Evolutionary conservation across 1,284 basidiomycete species (phyloP), one percentile per base, ranked within the genome.

Genomic region (Porogramme epimiltina): DNA sequence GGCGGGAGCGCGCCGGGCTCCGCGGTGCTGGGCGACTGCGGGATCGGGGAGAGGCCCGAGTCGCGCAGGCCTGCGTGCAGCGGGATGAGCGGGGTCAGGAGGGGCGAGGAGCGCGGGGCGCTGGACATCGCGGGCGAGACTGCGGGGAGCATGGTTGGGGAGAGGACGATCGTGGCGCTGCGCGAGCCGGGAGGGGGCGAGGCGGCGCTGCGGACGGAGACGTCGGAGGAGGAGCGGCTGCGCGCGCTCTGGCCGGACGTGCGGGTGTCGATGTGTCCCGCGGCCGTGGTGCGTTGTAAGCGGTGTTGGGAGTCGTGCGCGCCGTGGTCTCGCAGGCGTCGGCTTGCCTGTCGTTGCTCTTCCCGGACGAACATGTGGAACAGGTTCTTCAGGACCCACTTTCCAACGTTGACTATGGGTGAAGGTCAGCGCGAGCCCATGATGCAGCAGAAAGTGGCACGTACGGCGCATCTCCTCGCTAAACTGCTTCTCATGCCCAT

Each of bases 401-500:
- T 91, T 2, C 88, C 90, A 40, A 91, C 73, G 66, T 91, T 92
- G 56, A 92, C 89, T 92, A 61, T 16, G 26, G 31, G n/a, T 16
- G 3, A 50, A 37, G 3, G 26, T 45, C 16, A 41, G 25, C 22
- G 3, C 19, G 4, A 16, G 10, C 8, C 13, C 15, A 10, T 16
- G 6, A 15, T 10, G 1, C 15, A 2, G 18, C 3, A 25, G 3
- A 34, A 2, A n/a, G 6, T 3, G 4, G 13, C 28, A 83, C 89
- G 66, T 60, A 95, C 93, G 66, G 69, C 91, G 81, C 13, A 85
- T 78, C 64, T 98, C 95, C 43, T 95, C 92, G 42, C 77, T 82
- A 57, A 84, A 80, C 44, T 76, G 72, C 22, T 76, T 75, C 49
- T 85, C 80, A 25, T 74, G 71, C 8, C 68, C 74, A 68, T 83